Base-by-base conservation (phyloP, 2,329 filamentous ascomycete species). In the Amphichorda felina region DNA sequence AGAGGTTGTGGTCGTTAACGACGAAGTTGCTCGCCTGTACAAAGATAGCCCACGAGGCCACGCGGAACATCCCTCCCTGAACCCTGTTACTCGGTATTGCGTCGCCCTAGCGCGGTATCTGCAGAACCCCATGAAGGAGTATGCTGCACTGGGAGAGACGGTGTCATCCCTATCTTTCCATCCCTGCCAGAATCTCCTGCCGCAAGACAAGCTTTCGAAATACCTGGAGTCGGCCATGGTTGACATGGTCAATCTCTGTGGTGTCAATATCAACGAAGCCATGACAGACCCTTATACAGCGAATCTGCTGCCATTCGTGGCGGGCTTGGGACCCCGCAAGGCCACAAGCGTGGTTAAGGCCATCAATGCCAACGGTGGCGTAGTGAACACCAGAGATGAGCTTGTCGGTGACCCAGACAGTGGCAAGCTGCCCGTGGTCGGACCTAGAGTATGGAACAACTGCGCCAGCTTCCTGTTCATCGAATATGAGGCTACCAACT, bases 191-290 rank as follows among this genome's bases (percentile, higher is more conserved):
- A 82, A 88, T 41, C 72, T 95, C 21, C 70, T 98, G 11, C 82
- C 88, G 0, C 75, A 87, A 41, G 89, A 96, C 26, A 88, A 94
- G 61, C 69, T 98, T 27, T 64, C 80, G 42, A 87, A 84, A 54
- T 77, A 86, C 40, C 70, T 98, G 13, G 91, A 98, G 50, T 93
- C 84, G n/a, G 86, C 89, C 30, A 84, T 98, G 76, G 89, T 98
- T 9, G 91, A 98, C 54, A 94, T 94, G 72, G 91, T 98, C 46
- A 98, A 98, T 54, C 75, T 98, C 30, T 87, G 88, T 31, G 91
- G 91, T 51, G 85, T 98, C 26, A 85, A 96, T 49, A 82, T 98
- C 51, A 94, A 95, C 48, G 88, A 95, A 45, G 87, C 88, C 11
- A 79, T 94, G 38, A 70, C 69, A 29, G 85, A 95, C 54, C 54